Base-by-base conservation (phyloP, 2,329 filamentous ascomycete species). In the Scedosporium aurantiacum region DNA sequence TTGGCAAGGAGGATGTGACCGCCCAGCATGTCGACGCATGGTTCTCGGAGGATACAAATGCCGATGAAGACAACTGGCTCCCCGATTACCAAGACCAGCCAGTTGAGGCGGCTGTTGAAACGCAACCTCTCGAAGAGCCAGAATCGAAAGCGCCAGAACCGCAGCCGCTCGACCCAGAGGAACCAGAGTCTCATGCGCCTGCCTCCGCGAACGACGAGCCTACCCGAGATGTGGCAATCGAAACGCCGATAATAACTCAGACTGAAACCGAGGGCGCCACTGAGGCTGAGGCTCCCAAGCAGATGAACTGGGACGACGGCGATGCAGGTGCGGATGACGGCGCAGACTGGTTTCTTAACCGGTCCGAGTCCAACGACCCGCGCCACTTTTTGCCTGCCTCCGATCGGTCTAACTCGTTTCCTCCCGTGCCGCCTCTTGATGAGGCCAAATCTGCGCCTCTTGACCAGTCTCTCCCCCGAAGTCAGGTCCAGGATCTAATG, bases 351-450 rank as follows among this genome's bases (percentile, higher is more conserved):
- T 43, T 60, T 25, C 47, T 55, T 41, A 23, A 41, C n/a, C 45
- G 37, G 5, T 16, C 47, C 7, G 47, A 54, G 23, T 25, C 47
- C 12, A 37, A 40, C 1, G 82, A 87, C 62, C 80, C 80, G 2
- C 86, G 84, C 71, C 80, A 79, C 63, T 82, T 82, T 64, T 83
- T 87, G 81, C 73, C 80, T 7, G 74, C 78, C 2, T 79, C 73
- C 58, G 79, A 84, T 61, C 76, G 82, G 67, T 82, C 82, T 47
- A 87, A 87, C 68, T 87, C 84, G 0, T 87, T 87, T 64, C 84
- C 85, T 1, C 71, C 72, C 10, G 81, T 86, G 0, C 81, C 82
- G 10, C 63, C 63, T 61, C 61, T 25, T n/a, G 62, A 43, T 57
- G 40, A 32, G 43, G 60, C 40, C 58, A 27, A 6, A 18, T 54